Conservation (phyloP, 2,329 filamentous ascomycete genomes). For the Cladosporium velox region DNA sequence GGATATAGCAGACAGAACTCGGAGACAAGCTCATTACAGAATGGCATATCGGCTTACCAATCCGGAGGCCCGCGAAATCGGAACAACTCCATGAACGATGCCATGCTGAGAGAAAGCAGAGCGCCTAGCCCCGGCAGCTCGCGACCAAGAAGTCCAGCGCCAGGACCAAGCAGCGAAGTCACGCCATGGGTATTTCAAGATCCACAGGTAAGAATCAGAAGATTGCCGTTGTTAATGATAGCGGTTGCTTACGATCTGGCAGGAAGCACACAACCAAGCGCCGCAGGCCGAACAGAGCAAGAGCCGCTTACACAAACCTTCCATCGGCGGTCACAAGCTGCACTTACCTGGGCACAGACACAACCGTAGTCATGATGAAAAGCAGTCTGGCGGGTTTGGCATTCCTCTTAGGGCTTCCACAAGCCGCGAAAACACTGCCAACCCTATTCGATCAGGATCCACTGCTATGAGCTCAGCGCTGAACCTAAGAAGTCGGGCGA, state of each 20-base stretch:
- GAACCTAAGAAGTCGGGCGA: constrained; percentile 62
- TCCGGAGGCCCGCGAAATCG: constrained; percentile 60
- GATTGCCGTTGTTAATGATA: not conserved
- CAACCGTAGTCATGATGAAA: constrained; percentile 65
- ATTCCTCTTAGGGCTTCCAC: constrained; percentile 69
- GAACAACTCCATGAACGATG: constrained; percentile 78
- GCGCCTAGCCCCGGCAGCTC: constrained; percentile 74
- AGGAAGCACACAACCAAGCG: constrained; percentile 14
- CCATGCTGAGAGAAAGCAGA: constrained; percentile 49
- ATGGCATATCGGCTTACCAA: constrained; percentile 56
- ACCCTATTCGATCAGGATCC: constrained; percentile 53
- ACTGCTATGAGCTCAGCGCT: constrained; percentile 51
- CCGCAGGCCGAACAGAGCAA: constrained; percentile 33
- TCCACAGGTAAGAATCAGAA: constrained; percentile 30
- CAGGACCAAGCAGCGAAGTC: constrained; percentile 69
- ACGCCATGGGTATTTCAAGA: constrained; percentile 93
- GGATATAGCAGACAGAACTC: constrained; percentile 59
- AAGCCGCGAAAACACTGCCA: constrained; percentile 72
- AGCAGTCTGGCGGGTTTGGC: constrained; percentile 40
- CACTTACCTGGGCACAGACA: constrained; percentile 69
- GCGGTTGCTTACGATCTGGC: not conserved
- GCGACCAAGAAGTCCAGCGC: constrained; percentile 72
- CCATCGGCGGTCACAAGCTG: constrained; percentile 58
- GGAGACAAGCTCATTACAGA: constrained; percentile 50
- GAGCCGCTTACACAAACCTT: constrained; percentile 32